Evolutionary conservation across 192 early-diverging fungal genomes (phyloP).

Genomic region (Umbelopsis ramanniana): DNA sequence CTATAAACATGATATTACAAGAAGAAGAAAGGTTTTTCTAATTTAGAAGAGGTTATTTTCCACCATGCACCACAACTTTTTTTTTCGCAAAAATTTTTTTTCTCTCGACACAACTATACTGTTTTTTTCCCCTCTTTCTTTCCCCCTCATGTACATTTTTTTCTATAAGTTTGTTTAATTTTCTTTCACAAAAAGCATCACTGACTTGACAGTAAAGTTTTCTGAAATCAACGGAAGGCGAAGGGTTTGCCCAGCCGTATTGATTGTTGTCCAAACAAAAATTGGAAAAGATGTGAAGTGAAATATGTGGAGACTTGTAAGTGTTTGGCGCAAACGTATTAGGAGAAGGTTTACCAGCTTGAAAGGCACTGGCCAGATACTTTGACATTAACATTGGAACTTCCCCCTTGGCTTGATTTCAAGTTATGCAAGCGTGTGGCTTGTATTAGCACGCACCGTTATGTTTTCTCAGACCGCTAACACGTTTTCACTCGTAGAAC

Average conservation of each 20-base stretch:
- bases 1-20: not conserved
- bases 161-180: constrained; percentile 2
- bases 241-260: not conserved
- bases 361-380: too few species aligned
- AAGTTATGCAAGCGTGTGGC: too few species aligned
- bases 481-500: too few species aligned
- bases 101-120: not conserved
- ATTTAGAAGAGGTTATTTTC: constrained; percentile 14
- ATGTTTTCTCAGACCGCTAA: too few species aligned
- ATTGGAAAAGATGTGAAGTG: not conserved
- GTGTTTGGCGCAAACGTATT: too few species aligned
- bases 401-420: too few species aligned
- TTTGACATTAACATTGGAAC: too few species aligned
- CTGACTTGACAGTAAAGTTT: constrained; percentile 9
- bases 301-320: not conserved
- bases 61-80: not conserved
- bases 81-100: not conserved
- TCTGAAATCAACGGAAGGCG: constrained; percentile 14
- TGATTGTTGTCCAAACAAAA: constrained; percentile 19
- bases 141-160: constrained; percentile 14
- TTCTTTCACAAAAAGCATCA: constrained; percentile 15
- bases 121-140: not conserved
- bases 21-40: constrained; percentile 1
- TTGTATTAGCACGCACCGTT: too few species aligned
- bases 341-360: too few species aligned